phyloP scores from a whole-genome alignment of 495 filamentous ascomycete species.

The Xylaria venustula region DNA sequence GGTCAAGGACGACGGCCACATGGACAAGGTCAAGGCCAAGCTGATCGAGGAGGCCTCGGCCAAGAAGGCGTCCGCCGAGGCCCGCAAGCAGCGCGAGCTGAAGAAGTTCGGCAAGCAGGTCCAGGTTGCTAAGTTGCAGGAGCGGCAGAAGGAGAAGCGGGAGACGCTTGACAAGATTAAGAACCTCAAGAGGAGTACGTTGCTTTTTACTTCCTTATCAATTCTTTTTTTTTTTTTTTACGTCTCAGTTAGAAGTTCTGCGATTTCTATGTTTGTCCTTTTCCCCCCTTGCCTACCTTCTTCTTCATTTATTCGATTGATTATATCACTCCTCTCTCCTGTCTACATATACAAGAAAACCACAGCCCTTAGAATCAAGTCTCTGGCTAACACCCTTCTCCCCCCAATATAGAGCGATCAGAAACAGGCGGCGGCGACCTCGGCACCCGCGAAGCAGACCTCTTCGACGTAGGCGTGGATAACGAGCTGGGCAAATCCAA shows the following conservation, averaged over 20 bases:
- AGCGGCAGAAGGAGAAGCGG: conserved; percentile 85
- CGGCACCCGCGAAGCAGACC: conserved; percentile 72
- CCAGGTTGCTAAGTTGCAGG: conserved; percentile 92
- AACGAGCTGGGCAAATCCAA: conserved; percentile 54
- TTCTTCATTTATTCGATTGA: too few relatives aligned
- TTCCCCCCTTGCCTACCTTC: too few relatives aligned
- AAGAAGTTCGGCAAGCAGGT: conserved; percentile 99
- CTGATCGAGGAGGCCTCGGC: conserved; percentile 85
- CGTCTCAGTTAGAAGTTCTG: too few relatives aligned
- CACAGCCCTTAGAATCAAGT: neutral
- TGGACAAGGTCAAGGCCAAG: conserved; percentile 93
- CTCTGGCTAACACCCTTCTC: neutral
- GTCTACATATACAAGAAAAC: neutral
- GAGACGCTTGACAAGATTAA: conserved; percentile 93
- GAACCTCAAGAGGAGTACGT: conserved; percentile 85
- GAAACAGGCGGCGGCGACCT: conserved; percentile 59
- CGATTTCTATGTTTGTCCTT: too few relatives aligned
- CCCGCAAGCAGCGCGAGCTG: conserved; percentile 85
- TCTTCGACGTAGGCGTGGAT: conserved; percentile 94
- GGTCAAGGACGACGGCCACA: conserved; percentile 97
- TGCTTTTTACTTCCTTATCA: neutral
- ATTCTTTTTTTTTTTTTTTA: conserved; percentile 13
- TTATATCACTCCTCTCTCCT: too few relatives aligned
- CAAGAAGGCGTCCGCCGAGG: conserved; percentile 91
- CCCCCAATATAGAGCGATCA: conserved; percentile 70